Evolutionary conservation across 495 filamentous ascomycete species (phyloP).

Genomic region (Aspergillus ostianus): DNA sequence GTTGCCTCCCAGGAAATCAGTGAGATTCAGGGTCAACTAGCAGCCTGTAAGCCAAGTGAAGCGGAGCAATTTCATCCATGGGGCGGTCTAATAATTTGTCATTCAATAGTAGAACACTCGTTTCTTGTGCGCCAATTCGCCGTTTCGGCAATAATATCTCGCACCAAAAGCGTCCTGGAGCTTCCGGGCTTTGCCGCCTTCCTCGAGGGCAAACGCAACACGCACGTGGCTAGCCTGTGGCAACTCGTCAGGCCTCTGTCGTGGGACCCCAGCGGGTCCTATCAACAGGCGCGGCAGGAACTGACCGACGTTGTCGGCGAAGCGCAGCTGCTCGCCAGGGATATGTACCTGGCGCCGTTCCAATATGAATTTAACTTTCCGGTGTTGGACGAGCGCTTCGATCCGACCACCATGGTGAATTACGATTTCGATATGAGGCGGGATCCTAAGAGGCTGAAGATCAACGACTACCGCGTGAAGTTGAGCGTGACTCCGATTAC

Average conservation of each 20-base stretch:
- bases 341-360: constrained; percentile 23
- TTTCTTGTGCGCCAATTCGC: constrained; percentile 14
- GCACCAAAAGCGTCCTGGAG: constrained; percentile 12
- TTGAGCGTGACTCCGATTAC: constrained; percentile 18
- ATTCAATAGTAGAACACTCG: constrained; percentile 2
- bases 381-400: constrained; percentile 22
- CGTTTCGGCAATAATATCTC: constrained; percentile 15
- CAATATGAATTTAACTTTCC: constrained; percentile 28
- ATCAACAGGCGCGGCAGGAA: constrained; percentile 18
- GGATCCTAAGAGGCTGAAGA: constrained; percentile 12
- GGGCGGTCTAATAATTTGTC: too few species aligned
- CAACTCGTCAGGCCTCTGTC: constrained; percentile 17
- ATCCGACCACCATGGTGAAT: constrained; percentile 28
- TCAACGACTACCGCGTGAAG: constrained; percentile 14
- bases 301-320: constrained; percentile 21
- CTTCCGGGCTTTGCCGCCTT: constrained; percentile 22
- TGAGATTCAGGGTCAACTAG: constrained; percentile 14
- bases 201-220: constrained; percentile 10
- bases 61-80: background rate
- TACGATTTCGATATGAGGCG: constrained; percentile 18
- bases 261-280: constrained; percentile 8
- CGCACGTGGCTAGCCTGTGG: constrained; percentile 22
- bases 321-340: constrained; percentile 24
- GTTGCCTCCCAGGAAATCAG: constrained; percentile 18
- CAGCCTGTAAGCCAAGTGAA: constrained; percentile 9